phyloP scores from a whole-genome alignment of 257 asterid genomes.

The Solanum pennellii region DNA sequence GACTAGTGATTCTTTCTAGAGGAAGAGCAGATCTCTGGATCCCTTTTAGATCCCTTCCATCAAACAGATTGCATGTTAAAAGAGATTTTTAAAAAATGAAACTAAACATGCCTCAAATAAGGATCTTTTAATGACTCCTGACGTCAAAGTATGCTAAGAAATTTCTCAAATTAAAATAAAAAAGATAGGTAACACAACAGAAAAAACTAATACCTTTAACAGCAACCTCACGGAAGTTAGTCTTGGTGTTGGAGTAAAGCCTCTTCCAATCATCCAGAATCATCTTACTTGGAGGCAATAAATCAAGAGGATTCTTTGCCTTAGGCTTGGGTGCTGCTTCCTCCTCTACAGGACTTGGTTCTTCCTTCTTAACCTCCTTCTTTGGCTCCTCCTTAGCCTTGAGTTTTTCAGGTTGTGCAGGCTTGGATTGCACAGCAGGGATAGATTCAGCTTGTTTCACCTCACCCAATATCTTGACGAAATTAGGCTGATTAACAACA shows the following conservation, averaged over 20 bases:
- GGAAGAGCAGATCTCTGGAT: not conserved
- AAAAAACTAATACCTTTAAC: conserved; percentile 41
- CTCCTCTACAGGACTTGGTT: conserved; percentile 35
- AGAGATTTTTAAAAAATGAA: not conserved
- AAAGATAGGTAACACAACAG: not conserved
- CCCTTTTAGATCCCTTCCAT: not conserved
- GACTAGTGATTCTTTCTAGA: not conserved
- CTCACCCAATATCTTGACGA: conserved; percentile 62
- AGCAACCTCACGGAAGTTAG: conserved; percentile 94
- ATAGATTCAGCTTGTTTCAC: conserved; percentile 46
- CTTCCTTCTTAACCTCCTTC: conserved; percentile 55
- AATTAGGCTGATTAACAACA: conserved; percentile 69
- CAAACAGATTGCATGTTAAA: not conserved
- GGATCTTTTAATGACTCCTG: not conserved
- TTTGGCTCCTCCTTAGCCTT: conserved; percentile 56
- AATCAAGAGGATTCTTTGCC: conserved; percentile 89
- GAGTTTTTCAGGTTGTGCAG: conserved; percentile 57
- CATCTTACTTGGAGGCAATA: conserved; percentile 89
- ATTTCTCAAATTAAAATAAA: not conserved
- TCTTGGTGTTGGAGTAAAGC: conserved; percentile 91
- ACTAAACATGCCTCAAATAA: not conserved
- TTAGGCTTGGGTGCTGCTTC: conserved; percentile 90
- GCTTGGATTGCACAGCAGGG: conserved; percentile 65
- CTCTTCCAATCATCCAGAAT: conserved; percentile 94
- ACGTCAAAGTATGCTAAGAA: not conserved